Conservation (phyloP, 1,284 basidiomycete species). For the Sporisorium iseilematis-ciliati region DNA sequence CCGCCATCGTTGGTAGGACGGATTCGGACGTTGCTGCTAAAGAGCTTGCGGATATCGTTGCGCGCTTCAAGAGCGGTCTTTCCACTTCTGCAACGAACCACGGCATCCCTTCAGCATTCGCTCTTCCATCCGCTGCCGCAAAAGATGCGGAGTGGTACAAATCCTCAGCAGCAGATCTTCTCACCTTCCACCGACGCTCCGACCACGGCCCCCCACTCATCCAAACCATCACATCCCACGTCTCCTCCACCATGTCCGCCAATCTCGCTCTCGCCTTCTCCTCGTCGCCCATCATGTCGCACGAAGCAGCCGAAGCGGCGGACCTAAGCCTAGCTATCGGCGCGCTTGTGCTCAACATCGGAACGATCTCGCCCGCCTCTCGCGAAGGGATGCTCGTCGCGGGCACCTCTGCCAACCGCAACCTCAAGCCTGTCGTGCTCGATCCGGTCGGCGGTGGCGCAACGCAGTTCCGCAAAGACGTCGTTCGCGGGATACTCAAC, state of each 20-base stretch:
- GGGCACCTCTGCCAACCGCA: slow-evolving; percentile 72
- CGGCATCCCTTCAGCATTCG: slow-evolving; percentile 30
- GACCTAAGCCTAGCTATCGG: slow-evolving; percentile 80
- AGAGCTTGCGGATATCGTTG: slow-evolving; percentile 68
- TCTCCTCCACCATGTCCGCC: slow-evolving; percentile 89
- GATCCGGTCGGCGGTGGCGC: slow-evolving; percentile 96
- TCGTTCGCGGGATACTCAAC: slow-evolving; percentile 79
- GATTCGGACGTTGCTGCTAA: slow-evolving; percentile 77
- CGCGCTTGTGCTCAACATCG: slow-evolving; percentile 88
- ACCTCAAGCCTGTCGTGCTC: slow-evolving; percentile 79
- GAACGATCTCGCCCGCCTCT: slow-evolving; percentile 78
- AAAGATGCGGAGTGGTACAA: slow-evolving; percentile 34
- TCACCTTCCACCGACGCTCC: slow-evolving; percentile 34
- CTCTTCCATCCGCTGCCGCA: slow-evolving; percentile 1
- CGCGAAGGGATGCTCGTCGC: slow-evolving; percentile 83
- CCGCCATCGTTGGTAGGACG: slow-evolving; percentile 81
- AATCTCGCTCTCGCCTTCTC: slow-evolving; percentile 90
- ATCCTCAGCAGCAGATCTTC: slow-evolving; percentile 22
- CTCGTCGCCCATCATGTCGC: slow-evolving; percentile 88
- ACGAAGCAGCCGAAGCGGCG: slow-evolving; percentile 79
- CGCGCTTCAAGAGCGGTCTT: slow-evolving; percentile 66
- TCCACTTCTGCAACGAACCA: slow-evolving; percentile 3
- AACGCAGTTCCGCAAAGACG: slow-evolving; percentile 78
- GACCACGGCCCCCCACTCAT: slow-evolving; percentile 51
- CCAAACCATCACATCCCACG: slow-evolving; percentile 86